These are phyloP conservation scores for Fusarium sp. DNA, from an alignment of 2,329 filamentous ascomycete genomes.

Conservation along the genomic window DNA sequence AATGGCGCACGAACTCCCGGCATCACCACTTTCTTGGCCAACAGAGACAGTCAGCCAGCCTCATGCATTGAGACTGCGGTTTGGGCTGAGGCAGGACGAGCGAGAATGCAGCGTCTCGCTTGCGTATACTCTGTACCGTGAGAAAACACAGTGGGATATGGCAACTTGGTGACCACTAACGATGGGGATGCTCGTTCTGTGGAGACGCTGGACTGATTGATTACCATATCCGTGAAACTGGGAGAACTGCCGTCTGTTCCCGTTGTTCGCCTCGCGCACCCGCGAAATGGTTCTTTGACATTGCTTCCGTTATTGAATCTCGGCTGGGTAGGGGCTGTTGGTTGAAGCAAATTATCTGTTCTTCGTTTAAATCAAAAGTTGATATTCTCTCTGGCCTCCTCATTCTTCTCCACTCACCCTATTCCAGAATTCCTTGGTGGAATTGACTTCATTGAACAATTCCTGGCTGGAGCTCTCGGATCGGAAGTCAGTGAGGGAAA, in stretches of 20 bases:
- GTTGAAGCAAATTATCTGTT: neutral
- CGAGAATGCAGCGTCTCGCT: slow-evolving; percentile 18
- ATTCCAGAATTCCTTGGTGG: slow-evolving; percentile 7
- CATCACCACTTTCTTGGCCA: slow-evolving; percentile 14
- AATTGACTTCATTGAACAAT: slow-evolving; percentile 25
- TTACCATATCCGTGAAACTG: slow-evolving; percentile 9
- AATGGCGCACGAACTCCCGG: slow-evolving; percentile 26
- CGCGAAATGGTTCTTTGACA: neutral
- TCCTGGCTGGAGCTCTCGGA: slow-evolving; percentile 1
- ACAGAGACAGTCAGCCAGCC: slow-evolving; percentile 11
- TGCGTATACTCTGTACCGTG: neutral
- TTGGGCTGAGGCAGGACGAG: slow-evolving; percentile 12
- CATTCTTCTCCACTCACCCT: slow-evolving; percentile 19
- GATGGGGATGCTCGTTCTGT: slow-evolving; percentile 6
- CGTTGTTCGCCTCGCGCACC: slow-evolving; percentile 11
- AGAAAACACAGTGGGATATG: neutral
- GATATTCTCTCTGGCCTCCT: neutral
- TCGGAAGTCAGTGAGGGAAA: neutral
- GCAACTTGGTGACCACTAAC: slow-evolving; percentile 31
- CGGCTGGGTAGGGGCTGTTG: slow-evolving; percentile 9
- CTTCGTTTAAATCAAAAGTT: slow-evolving; percentile 3
- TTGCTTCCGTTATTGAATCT: neutral
- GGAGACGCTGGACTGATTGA: slow-evolving; percentile 2
- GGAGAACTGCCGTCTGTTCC: slow-evolving; percentile 8
- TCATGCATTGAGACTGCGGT: neutral